Conservation (phyloP, 2,329 filamentous ascomycete genomes). For the Ramularia endophylla region DNA sequence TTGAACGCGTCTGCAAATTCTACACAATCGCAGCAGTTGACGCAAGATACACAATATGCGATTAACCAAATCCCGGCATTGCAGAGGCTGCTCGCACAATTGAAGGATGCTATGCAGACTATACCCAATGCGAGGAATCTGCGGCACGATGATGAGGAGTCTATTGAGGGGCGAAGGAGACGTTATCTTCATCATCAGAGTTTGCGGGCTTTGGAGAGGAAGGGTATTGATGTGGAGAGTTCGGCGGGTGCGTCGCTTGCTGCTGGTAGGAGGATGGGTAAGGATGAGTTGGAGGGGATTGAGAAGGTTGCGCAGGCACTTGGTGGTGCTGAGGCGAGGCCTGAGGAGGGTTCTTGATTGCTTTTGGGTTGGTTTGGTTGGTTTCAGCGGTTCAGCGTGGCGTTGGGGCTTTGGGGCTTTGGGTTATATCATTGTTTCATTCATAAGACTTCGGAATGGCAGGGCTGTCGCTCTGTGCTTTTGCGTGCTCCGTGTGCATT, state of each 20-base stretch:
- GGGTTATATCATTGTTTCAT: too few relatives aligned
- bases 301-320: conserved; percentile 33
- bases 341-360: neutral
- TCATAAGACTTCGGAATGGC: too few relatives aligned
- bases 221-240: conserved; percentile 55
- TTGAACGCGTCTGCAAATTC: conserved; percentile 45
- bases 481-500: too few relatives aligned
- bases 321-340: conserved; percentile 19
- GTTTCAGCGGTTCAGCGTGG: too few relatives aligned
- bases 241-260: conserved; percentile 21
- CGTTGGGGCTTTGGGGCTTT: too few relatives aligned
- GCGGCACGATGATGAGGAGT: conserved; percentile 30
- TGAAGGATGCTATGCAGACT: conserved; percentile 37
- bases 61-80: conserved; percentile 78
- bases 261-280: conserved; percentile 22
- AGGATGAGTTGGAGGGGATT: conserved; percentile 33
- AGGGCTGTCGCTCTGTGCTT: too few relatives aligned
- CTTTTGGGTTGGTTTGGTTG: neutral
- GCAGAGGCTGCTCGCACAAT: conserved; percentile 59
- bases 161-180: conserved; percentile 61
- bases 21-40: conserved; percentile 48
- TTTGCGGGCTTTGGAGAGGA: conserved; percentile 66
- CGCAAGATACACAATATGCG: conserved; percentile 70
- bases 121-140: conserved; percentile 28
- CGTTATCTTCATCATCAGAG: conserved; percentile 81